Percentiles rank a stretch among this genome's conserved stretches.
Evolutionary conservation across 495 filamentous ascomycete species (phyloP).

Genomic region (Cercophora sp.): DNA sequence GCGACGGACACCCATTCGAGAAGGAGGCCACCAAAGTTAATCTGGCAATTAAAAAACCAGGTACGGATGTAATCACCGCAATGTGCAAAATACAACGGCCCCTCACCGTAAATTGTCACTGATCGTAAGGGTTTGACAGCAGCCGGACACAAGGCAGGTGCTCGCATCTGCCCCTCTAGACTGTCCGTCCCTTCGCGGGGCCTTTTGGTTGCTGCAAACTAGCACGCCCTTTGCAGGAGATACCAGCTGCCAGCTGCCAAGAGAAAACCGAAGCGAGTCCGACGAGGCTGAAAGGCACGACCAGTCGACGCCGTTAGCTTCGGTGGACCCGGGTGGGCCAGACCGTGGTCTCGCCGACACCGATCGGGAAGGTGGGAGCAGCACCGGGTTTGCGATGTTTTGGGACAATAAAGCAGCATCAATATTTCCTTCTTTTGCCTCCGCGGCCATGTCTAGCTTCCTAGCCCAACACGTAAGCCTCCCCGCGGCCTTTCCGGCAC

Average conservation of each 20-base stretch:
- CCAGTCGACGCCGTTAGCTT: neutral
- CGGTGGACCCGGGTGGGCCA: conserved; percentile 5
- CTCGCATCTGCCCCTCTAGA: neutral
- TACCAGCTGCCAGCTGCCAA: no score
- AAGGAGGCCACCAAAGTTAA: conserved; percentile 4
- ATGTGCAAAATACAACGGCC: no score
- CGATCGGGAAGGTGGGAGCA: conserved; percentile 13
- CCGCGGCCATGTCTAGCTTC: neutral
- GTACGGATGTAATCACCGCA: neutral
- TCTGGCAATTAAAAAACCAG: conserved; percentile 13
- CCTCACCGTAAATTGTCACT: conserved; percentile 3
- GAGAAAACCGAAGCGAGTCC: no score
- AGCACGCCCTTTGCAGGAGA: no score
- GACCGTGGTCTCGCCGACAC: conserved; percentile 1
- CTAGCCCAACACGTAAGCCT: neutral
- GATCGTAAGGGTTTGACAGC: conserved; percentile 1
- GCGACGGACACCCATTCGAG: conserved; percentile 8
- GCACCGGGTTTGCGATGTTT: conserved; percentile 1
- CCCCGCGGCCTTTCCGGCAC: neutral
- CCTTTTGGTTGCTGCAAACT: no score
- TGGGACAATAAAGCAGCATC: conserved; percentile 7
- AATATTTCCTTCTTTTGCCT: neutral
- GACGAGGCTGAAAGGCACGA: neutral
- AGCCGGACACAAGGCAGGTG: conserved; percentile 13
- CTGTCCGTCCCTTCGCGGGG: neutral